Base-by-base conservation (phyloP, 352 stramenopile genomes). In the Phytophthora fragariae region DNA sequence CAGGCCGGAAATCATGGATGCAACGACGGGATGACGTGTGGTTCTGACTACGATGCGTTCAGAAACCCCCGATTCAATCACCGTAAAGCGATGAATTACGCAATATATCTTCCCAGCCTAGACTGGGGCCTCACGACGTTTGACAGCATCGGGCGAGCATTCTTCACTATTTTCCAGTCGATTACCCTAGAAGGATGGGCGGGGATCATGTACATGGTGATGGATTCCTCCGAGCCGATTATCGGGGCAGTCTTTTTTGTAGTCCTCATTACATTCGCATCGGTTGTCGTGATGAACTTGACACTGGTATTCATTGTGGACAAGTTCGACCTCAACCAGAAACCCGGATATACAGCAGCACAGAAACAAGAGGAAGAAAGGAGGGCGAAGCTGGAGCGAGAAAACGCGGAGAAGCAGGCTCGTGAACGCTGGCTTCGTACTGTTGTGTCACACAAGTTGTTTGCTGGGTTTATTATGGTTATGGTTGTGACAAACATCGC, bases 131-230 rank as follows among this genome's bases (percentile, higher is more conserved):
- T 96, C 44, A 98, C 94, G 1, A 95, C 78, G n/a, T 99, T 98
- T 75, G 96, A 99, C 79, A 91, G 97, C 65, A 94, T 99, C 44
- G 77, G 79, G 1, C 83, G 62, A 15, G 89, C 95, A 2, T 98
- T 98, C 46, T 82, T 99, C 35, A 97, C 93, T 5, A 97, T 98
- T 46, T 98, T 99, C 69, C 95, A 98, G 73, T 81, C 89, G 0
- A 92, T 99, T 54, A 99, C 96, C 3, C 76, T 97, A 52, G 96
- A 98, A 82, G 97, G 97, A 0, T 99, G 97, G 97, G 96, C 86
- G 1, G 52, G 75, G 35, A 92, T 98, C 60, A 98, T 98, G 90
- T 97, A 98, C 75, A 94, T 94, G 80, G 82, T 94, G 19, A 83
- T 91, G 80, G 72, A 90, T 58, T 79, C 83, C 14, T 84, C 83